Percentiles rank a stretch among this genome's conserved stretches.
Conservation (phyloP, 106 monocot genomes). For the Narthecium ossifragum region DNA sequence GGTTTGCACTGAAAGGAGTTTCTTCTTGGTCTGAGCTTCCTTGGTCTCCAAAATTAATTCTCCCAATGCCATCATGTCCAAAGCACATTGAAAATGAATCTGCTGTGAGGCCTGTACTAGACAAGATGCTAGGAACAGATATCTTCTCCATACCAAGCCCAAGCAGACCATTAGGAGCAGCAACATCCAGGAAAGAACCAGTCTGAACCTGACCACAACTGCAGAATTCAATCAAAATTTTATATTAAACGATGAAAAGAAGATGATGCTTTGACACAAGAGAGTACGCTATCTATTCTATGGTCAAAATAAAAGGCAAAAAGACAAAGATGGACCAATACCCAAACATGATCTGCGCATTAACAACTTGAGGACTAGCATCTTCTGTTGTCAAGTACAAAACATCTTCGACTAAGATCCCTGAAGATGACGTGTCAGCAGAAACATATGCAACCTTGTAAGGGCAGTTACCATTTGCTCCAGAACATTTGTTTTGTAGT, state of each 20-base stretch:
- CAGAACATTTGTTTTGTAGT: constrained; percentile 36
- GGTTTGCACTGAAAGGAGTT: constrained; percentile 54
- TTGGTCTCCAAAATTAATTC: constrained; percentile 87
- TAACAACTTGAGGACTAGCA: constrained; percentile 29
- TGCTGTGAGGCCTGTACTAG: constrained; percentile 58
- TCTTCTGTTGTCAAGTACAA: constrained; percentile 70
- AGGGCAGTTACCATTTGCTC: constrained; percentile 29
- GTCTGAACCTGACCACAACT: constrained; percentile 93
- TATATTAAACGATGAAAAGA: no score
- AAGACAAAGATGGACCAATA: no score
- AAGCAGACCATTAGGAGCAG: constrained; percentile 91
- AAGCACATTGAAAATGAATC: constrained; percentile 99
- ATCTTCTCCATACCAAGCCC: constrained; percentile 79
- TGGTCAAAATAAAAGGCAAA: no score
- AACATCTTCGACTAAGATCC: constrained; percentile 75
- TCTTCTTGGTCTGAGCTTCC: constrained; percentile 87
- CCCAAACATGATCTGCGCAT: constrained; percentile 74
- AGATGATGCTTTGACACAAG: no score
- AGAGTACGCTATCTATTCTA: no score
- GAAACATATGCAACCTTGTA: constrained; percentile 79
- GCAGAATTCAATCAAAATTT: constrained; percentile 4
- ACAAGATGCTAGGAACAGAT: constrained; percentile 87
- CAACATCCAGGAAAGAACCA: constrained; percentile 78
- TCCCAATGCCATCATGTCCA: constrained; percentile 56
- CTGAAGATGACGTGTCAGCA: constrained; percentile 72